Base-by-base conservation (phyloP, 2,329 filamentous ascomycete genomes). In the Sclerotinia nivalis region DNA sequence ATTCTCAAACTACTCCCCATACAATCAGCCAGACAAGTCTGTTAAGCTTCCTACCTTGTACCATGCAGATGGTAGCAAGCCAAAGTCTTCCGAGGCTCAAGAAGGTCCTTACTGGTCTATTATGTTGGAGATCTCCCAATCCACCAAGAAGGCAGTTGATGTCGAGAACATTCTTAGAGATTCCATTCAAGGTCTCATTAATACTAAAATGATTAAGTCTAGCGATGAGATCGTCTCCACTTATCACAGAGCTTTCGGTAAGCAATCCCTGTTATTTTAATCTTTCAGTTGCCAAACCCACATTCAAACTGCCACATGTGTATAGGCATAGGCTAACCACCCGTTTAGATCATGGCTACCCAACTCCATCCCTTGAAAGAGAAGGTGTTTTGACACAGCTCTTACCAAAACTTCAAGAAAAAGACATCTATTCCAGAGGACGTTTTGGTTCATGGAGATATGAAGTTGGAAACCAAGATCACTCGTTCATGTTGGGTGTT, bases 1-100 rank as follows among this genome's bases (percentile, higher is more conserved):
- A 84, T 99, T 99, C 89, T 98, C 95, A 83, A 99, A 99, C 88
- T 99, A 99, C 88, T 98, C 96, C 31, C 96, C 95, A 67, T 90
- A 97, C 88, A 99, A 99, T 87, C 96, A 98, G 84, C 96, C 96
- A 47, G 85, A 92, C 75, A 85, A 89, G 71, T 89, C 90, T 70
- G 90, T 86, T 79, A 96, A 97, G 86, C 89, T 99, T 69, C 88
- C 93, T 52, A 98, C 96, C 31, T 84, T 93, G 76, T 91, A 94
- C 81, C 86, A 94, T 55, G 96, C 91, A 70, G 87, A 97, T 77
- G 96, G 96, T 80, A 91, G 89, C 82, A 93, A 93, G 84, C 88
- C 93, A 70, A 82, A 85, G 72, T 92, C 88, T 76, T 85, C 85
- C 65, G 89, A 92, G 78, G 83, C 93, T 71, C 87, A 96, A 85